phyloP scores from a whole-genome alignment of 2,329 filamentous ascomycete species.

The Alternaria postmessia region DNA sequence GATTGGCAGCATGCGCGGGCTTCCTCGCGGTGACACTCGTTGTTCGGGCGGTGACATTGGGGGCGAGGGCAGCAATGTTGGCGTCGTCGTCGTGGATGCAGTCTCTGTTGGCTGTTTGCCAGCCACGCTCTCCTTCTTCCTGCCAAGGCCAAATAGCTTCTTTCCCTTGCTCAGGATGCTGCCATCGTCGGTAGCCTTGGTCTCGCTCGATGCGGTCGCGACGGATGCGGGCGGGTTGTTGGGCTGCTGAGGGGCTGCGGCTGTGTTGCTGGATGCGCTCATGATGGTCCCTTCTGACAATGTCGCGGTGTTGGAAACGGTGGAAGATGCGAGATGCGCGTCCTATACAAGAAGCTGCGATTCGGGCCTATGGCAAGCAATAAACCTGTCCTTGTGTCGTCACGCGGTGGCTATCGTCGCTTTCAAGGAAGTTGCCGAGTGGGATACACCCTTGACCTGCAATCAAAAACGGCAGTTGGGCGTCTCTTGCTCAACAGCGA shows the following conservation, averaged over 20 bases:
- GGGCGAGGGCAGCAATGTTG: constrained; percentile 42
- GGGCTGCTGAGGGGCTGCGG: constrained; percentile 15
- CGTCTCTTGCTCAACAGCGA: not conserved
- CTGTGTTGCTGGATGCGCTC: constrained; percentile 17
- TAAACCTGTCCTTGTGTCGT: constrained; percentile 16
- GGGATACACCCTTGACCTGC: constrained; percentile 22
- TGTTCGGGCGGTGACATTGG: constrained; percentile 41
- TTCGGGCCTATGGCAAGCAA: constrained; percentile 13
- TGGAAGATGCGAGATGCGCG: not conserved
- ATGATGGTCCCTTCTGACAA: constrained; percentile 6
- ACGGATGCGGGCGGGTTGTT: constrained; percentile 24
- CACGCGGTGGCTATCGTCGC: constrained; percentile 18
- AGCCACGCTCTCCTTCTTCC: constrained; percentile 42
- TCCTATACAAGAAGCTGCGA: constrained; percentile 12
- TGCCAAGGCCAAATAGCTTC: constrained; percentile 48
- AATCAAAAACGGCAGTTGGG: not conserved
- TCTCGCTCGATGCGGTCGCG: constrained; percentile 29
- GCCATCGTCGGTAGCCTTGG: constrained; percentile 34
- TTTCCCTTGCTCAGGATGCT: constrained; percentile 46
- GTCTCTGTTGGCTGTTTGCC: constrained; percentile 20
- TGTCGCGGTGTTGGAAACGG: not conserved
- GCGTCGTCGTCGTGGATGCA: constrained; percentile 24
- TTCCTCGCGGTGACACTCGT: constrained; percentile 46
- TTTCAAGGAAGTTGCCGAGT: constrained; percentile 18
- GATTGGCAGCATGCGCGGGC: constrained; percentile 46